phyloP scores from a whole-genome alignment of 148 eudicot species.

The Oxyria digyna region DNA sequence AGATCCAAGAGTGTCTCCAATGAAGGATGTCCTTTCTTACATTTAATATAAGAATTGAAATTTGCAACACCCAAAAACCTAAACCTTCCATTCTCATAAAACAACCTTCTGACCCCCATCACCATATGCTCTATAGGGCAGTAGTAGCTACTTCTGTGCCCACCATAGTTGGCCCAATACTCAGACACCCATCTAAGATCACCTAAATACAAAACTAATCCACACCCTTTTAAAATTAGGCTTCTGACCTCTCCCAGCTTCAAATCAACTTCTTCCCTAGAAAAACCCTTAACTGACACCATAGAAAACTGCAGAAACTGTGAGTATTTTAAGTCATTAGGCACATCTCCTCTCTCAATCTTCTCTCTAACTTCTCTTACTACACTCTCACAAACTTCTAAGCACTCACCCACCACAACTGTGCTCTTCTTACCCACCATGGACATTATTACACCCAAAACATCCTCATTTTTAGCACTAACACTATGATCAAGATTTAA shows the following conservation, averaged over 20 bases:
- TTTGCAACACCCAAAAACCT: constrained; percentile 68
- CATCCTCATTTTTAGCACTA: constrained; percentile 30
- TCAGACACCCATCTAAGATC: constrained; percentile 80
- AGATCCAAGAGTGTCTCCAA: constrained; percentile 68
- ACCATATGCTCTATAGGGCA: constrained; percentile 50
- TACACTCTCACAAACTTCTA: constrained; percentile 37
- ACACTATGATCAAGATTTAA: background rate
- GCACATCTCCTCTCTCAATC: constrained; percentile 58
- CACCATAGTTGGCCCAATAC: constrained; percentile 60
- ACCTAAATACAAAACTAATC: constrained; percentile 73
- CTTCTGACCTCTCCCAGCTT: constrained; percentile 51
- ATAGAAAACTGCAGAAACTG: constrained; percentile 55
- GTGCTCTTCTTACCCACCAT: constrained; percentile 42
- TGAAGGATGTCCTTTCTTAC: constrained; percentile 59
- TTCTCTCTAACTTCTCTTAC: constrained; percentile 47
- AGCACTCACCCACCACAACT: constrained; percentile 45
- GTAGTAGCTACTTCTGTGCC: constrained; percentile 32
- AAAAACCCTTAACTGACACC: constrained; percentile 30
- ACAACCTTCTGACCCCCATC: constrained; percentile 54
- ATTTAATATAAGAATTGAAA: constrained; percentile 49
- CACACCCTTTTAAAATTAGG: constrained; percentile 45
- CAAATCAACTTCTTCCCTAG: constrained; percentile 53
- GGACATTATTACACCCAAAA: constrained; percentile 34
- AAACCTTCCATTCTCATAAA: constrained; percentile 35
- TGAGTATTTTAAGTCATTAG: constrained; percentile 36